phyloP scores from a whole-genome alignment of 129 eudicot genomes.

The Artemisia tridentata region DNA sequence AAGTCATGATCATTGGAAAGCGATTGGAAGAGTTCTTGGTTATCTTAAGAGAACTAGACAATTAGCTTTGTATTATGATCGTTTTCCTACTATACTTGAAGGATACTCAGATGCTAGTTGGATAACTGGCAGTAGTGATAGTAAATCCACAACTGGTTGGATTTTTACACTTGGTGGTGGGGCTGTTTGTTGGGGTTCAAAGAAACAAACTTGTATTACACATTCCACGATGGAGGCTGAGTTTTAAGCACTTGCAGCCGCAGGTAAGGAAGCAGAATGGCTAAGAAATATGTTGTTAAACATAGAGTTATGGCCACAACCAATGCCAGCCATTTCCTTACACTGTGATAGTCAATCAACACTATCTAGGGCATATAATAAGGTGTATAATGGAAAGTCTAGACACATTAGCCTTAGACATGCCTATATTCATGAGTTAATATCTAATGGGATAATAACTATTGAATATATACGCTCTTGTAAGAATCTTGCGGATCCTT shows the following conservation, averaged over 20 bases:
- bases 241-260: neutral
- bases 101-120: too few species aligned
- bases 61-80: too few species aligned
- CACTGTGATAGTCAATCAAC: neutral
- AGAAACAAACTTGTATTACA: too few species aligned
- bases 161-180: too few species aligned
- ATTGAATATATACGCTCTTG: neutral
- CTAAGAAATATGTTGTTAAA: neutral
- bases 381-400: neutral
- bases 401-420: neutral
- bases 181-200: too few species aligned
- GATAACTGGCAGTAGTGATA: too few species aligned
- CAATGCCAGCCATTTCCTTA: neutral
- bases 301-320: neutral
- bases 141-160: too few species aligned
- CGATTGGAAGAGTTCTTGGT: too few species aligned
- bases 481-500: neutral
- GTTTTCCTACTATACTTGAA: too few species aligned
- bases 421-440: neutral
- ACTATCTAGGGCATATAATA: neutral
- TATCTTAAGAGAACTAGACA: too few species aligned
- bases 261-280: neutral
- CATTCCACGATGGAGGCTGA: neutral
- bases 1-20: too few species aligned
- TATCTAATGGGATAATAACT: constrained; percentile 1